Conservation (phyloP, 345 rosid genomes). For the Eucalyptus caleyi region DNA sequence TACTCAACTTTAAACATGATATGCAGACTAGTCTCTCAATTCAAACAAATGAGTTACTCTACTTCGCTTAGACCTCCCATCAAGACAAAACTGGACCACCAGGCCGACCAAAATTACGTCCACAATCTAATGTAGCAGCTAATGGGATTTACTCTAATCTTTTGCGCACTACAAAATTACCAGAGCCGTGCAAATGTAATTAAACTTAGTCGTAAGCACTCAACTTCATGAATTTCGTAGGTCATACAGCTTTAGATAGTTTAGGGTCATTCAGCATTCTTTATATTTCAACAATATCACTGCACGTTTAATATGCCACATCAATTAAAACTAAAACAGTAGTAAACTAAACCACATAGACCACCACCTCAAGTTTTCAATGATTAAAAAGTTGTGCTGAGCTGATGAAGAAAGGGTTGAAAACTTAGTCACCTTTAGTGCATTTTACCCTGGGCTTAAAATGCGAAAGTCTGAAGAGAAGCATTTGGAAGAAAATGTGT, state of each 20-base stretch:
- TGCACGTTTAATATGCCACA: neutral
- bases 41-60: neutral
- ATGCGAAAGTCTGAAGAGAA: too few species aligned
- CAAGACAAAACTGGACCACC: neutral
- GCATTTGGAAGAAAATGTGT: too few species aligned
- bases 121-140: neutral
- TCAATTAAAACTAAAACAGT: neutral
- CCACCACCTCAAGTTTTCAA: neutral
- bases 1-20: neutral
- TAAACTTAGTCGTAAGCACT: neutral
- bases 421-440: neutral
- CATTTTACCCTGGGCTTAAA: neutral
- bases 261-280: neutral
- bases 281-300: neutral
- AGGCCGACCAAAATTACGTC: neutral
- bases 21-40: neutral
- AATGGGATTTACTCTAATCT: neutral
- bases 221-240: neutral
- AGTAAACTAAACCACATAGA: neutral
- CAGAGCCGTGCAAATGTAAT: neutral
- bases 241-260: neutral
- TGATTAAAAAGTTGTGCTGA: neutral
- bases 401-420: neutral
- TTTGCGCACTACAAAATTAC: neutral
- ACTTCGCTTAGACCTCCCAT: neutral